Evolutionary conservation across 352 stramenopile species (phyloP), one percentile per base, ranked within the genome.

Genomic region (Phytopythium kandeliae): DNA sequence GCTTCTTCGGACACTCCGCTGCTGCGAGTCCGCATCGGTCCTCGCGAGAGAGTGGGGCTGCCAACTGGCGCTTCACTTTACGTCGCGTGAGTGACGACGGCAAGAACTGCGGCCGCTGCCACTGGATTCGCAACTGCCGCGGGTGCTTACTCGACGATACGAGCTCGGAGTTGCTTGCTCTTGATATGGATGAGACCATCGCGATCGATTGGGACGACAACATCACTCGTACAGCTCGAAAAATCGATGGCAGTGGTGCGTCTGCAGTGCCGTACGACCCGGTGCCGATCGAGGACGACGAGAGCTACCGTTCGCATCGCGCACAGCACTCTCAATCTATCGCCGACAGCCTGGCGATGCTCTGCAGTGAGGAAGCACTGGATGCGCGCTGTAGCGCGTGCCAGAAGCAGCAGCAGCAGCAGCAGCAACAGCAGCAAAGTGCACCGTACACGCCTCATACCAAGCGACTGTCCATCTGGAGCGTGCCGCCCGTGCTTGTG

Each of bases 121-220:
- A 86, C 34, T 89, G 81, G 81, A 68, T 55, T 4, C 46, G 62
- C 10, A 52, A 63, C 16, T 90, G 81, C 24, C 38, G 44, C 11
- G 78, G 81, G 10, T 90, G 81, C 47, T 41, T 65, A 16, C 67
- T 92, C 13, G 57, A 62, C 10, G 50, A 56, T 4, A 41, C 56
- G 4, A 57, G 58, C 6, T 60, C 58, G 11, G 57, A 71, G 11
- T 33, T 83, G 2, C 56, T 69, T 11, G 61, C 77, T 21, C 41
- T 79, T 25, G 48, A 58, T 10, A 78, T 74, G 58, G 71, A 74
- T 25, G 67, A 86, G 25, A 87, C 69, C 10, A 67, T 89, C 44
- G 76, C 78, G 4, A 76, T 92, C 28, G 78, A 92, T 46, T 89
- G 80, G 80, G 26, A 63, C 5, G 25, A 65, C 0, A 54, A 77